These are phyloP conservation scores for Metrosideros polymorpha DNA, from an alignment of 441 rosid genomes.

Conservation along the genomic window DNA sequence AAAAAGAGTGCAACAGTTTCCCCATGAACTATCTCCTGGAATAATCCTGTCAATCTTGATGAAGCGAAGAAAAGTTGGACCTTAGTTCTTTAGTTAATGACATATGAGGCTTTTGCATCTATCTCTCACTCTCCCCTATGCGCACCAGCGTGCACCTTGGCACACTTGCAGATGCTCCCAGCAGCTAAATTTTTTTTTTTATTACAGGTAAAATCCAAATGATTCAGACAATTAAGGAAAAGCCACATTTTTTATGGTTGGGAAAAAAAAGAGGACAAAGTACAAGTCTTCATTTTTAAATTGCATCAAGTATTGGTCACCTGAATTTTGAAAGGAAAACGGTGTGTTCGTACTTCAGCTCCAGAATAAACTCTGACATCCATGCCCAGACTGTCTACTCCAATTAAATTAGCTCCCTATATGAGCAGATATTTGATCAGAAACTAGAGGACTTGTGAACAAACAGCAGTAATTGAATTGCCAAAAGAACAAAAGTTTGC, in stretches of 20 bases:
- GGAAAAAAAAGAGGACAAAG: neutral
- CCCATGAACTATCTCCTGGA: neutral
- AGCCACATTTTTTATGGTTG: neutral
- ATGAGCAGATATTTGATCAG: slow-evolving; percentile 8
- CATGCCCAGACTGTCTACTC: slow-evolving; percentile 87
- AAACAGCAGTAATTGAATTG: neutral
- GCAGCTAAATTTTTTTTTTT: neutral
- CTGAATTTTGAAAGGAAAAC: slow-evolving; percentile 83
- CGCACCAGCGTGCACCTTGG: neutral
- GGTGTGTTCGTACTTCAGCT: slow-evolving; percentile 72
- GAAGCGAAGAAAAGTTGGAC: neutral
- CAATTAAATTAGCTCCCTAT: slow-evolving; percentile 67
- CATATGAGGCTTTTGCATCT: neutral
- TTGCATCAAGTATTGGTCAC: slow-evolving; percentile 18
- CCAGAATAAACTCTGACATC: slow-evolving; percentile 79
- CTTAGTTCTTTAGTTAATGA: neutral
- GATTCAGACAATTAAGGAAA: neutral
- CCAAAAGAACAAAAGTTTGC: neutral
- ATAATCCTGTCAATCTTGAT: neutral
- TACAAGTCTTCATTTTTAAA: neutral
- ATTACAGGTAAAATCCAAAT: neutral
- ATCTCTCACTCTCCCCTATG: neutral
- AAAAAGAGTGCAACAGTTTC: neutral
- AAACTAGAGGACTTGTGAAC: neutral
- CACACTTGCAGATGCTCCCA: neutral